Base-by-base conservation (phyloP, 176 grass and related monocot species). In the Zoysia pacifica region DNA sequence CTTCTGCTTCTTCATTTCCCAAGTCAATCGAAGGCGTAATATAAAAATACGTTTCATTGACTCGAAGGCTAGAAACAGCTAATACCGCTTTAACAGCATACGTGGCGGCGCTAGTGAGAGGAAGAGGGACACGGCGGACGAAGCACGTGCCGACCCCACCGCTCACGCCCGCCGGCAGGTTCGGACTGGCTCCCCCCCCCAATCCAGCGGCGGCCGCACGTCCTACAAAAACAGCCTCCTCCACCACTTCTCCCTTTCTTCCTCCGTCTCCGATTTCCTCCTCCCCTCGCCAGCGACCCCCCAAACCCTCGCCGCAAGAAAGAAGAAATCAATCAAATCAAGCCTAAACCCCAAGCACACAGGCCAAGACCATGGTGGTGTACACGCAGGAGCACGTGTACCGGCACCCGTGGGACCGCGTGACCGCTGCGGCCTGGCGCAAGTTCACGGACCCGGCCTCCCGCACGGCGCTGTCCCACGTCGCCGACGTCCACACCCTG, bases 341-440 rank as follows among this genome's bases (percentile, higher is more conserved):
- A 61, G 15, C 69, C 68, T 69, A 84, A 88, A 69, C 63, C 62
- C 50, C 6, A 40, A 41, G 14, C 50, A 43, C 80, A 41, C 60
- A 6, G 51, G 73, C 46, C 14, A 38, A 40, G 19, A 79, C 72
- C 66, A 90, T 94, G 82, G 89, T 92, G 68, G 86, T 91, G 58
- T 97, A 97, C 91, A 90, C 84, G 60, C 91, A 97, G 78, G 94
- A 97, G 77, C 94, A 97, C 62, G 85, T 94, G 19, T 97, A 97
- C 77, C 85, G 85, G 76, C 94, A 97, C 70, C 94, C 94, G 38
- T 97, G 94, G 94, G 91, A 97, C 71, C 94, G 94, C 18, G 94
- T 97, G 63, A 97, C 94, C 58, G 85, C 94, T 37, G 94, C 94
- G 60, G 85, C 87, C 45, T 97, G 91, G 94, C 94, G 94, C 73